phyloP scores from a whole-genome alignment of 2,329 filamentous ascomycete species.

The Paraconiothyrium brasiliense region DNA sequence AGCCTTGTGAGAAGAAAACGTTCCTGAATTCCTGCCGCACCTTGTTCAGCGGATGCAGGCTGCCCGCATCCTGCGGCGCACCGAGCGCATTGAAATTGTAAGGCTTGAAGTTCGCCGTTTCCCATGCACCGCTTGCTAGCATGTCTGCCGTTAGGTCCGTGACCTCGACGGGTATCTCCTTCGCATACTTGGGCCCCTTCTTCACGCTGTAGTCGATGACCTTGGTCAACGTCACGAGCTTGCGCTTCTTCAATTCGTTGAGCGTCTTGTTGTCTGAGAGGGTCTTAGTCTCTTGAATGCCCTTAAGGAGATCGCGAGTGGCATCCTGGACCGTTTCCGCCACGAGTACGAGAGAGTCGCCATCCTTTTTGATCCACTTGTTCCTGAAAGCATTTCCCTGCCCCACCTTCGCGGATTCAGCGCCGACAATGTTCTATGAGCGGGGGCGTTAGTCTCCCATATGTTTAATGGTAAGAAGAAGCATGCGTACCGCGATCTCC shows the following conservation, averaged over 20 bases:
- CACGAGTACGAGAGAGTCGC: slow-evolving; percentile 64
- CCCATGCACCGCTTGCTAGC: slow-evolving; percentile 88
- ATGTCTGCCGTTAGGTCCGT: slow-evolving; percentile 96
- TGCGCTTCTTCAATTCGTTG: slow-evolving; percentile 88
- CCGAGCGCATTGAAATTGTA: slow-evolving; percentile 80
- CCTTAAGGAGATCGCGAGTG: slow-evolving; percentile 77
- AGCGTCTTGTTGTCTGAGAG: slow-evolving; percentile 78
- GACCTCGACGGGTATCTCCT: slow-evolving; percentile 89
- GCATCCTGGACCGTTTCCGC: slow-evolving; percentile 80
- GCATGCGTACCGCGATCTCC: slow-evolving; percentile 54
- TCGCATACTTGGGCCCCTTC: slow-evolving; percentile 88
- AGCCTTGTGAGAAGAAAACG: slow-evolving; percentile 99
- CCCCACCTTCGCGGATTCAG: slow-evolving; percentile 83
- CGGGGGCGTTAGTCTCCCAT: slow-evolving; percentile 31
- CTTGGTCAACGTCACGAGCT: slow-evolving; percentile 85
- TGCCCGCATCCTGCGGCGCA: slow-evolving; percentile 65
- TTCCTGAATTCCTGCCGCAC: slow-evolving; percentile 94
- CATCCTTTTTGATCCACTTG: slow-evolving; percentile 72
- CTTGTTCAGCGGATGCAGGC: slow-evolving; percentile 77
- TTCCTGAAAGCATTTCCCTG: slow-evolving; percentile 91
- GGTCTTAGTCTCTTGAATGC: slow-evolving; percentile 74
- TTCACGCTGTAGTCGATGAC: slow-evolving; percentile 82
- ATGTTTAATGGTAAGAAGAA: background rate
- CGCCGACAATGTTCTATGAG: slow-evolving; percentile 69
- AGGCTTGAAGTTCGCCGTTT: slow-evolving; percentile 86